Conservation (phyloP, 805 yeast genomes). For the Myxozyma udenii region DNA sequence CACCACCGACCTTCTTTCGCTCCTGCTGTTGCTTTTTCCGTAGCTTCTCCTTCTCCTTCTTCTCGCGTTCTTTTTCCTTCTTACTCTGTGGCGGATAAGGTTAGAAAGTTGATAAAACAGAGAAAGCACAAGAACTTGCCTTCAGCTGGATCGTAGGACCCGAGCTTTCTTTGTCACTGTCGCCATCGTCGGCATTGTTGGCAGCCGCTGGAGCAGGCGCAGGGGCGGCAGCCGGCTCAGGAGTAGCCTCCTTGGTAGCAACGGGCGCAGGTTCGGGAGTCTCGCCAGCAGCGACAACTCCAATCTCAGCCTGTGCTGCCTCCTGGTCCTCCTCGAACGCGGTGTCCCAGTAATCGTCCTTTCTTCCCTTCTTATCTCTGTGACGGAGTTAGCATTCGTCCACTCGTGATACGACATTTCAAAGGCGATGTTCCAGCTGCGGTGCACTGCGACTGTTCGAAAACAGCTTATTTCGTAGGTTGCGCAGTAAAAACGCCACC, state of each 20-base stretch:
- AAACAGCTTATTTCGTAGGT: too few relatives aligned
- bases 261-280: slow-evolving; percentile 5
- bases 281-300: slow-evolving; percentile 28
- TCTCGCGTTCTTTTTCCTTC: slow-evolving; percentile 95
- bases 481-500: neutral
- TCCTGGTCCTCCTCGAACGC: slow-evolving; percentile 32
- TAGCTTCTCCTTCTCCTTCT: slow-evolving; percentile 62
- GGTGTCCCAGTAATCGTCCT: slow-evolving; percentile 34
- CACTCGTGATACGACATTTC: too few relatives aligned
- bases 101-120: neutral
- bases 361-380: slow-evolving; percentile 31
- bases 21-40: slow-evolving; percentile 79
- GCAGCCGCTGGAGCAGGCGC: slow-evolving; percentile 31
- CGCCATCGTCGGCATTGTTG: slow-evolving; percentile 44
- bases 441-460: too few relatives aligned
- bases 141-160: slow-evolving; percentile 54
- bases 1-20: slow-evolving; percentile 52
- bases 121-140: slow-evolving; percentile 25
- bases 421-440: too few relatives aligned
- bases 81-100: slow-evolving; percentile 58
- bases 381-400: neutral
- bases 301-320: slow-evolving; percentile 3
- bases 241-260: neutral
- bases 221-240: neutral
- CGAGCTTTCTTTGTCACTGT: slow-evolving; percentile 56